These are phyloP conservation scores for Spizellomyces sp. DNA, from an alignment of 192 early-diverging fungal genomes.

Conservation along the genomic window DNA sequence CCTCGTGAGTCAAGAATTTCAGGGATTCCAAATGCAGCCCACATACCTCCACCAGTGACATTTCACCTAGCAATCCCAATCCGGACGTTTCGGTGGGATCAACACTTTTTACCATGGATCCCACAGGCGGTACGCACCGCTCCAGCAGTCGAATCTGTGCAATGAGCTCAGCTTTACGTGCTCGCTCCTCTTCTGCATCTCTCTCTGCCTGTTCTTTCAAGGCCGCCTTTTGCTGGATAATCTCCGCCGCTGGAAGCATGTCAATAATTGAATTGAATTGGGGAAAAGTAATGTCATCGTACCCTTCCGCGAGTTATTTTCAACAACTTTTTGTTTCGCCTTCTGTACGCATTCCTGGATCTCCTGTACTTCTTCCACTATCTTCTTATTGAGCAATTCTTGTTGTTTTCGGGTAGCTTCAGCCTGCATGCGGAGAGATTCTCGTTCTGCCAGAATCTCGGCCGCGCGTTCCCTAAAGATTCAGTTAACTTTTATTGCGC, in stretches of 20 bases:
- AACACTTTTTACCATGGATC: conserved; percentile 39
- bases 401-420: conserved; percentile 27
- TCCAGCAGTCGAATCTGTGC: conserved; percentile 58
- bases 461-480: conserved; percentile 33
- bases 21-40: background rate
- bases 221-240: conserved; percentile 28
- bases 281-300: background rate
- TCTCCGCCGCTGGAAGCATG: conserved; percentile 29
- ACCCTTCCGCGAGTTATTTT: conserved; percentile 50
- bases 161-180: conserved; percentile 50
- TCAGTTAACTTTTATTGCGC: background rate
- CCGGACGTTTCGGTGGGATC: conserved; percentile 52
- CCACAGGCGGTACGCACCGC: conserved; percentile 42
- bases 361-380: conserved; percentile 49
- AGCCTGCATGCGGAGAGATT: conserved; percentile 31
- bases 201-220: conserved; percentile 36
- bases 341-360: conserved; percentile 46
- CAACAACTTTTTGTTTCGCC: conserved; percentile 44
- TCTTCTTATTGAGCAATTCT: conserved; percentile 46
- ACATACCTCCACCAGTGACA: conserved; percentile 56
- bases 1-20: background rate
- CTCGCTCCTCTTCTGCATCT: conserved; percentile 44
- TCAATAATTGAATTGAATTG: background rate
- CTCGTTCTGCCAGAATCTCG: conserved; percentile 42
- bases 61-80: conserved; percentile 54